phyloP scores from a whole-genome alignment of 148 eudicot species.

The Rheum nobile region DNA sequence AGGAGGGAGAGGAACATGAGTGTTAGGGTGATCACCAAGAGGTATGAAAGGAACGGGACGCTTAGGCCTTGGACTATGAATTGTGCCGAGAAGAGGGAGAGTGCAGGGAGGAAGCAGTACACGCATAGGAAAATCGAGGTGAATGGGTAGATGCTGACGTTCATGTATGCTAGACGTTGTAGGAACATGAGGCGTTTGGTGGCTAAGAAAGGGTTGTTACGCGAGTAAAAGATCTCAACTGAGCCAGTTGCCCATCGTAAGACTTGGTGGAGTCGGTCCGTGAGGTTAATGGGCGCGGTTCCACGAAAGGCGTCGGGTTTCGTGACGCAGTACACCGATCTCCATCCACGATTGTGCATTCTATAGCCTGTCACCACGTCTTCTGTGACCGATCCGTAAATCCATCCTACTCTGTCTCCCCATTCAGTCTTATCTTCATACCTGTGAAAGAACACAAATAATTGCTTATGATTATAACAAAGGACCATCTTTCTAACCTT shows the following conservation, averaged over 20 bases:
- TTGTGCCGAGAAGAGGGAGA: slow-evolving; percentile 71
- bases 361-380: slow-evolving; percentile 91
- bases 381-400: slow-evolving; percentile 86
- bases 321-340: slow-evolving; percentile 82
- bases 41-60: slow-evolving; percentile 40
- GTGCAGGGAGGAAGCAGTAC: slow-evolving; percentile 73
- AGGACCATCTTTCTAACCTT: not conserved
- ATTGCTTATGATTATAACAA: not conserved
- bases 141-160: slow-evolving; percentile 85
- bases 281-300: slow-evolving; percentile 83
- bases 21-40: slow-evolving; percentile 35
- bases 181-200: slow-evolving; percentile 69
- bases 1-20: slow-evolving; percentile 57
- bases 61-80: slow-evolving; percentile 63
- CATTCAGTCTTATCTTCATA: slow-evolving; percentile 88
- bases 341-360: slow-evolving; percentile 96
- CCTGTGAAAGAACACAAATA: slow-evolving; percentile 22
- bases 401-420: slow-evolving; percentile 93
- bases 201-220: slow-evolving; percentile 62
- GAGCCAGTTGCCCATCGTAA: slow-evolving; percentile 95
- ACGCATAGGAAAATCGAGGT: slow-evolving; percentile 67
- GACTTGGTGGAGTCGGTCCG: slow-evolving; percentile 86
- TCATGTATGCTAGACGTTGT: slow-evolving; percentile 70
- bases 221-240: slow-evolving; percentile 80
- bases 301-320: slow-evolving; percentile 87